Evolutionary conservation across 768 basidiomycete species (phyloP).

Genomic region (Kwoniella newhampshirensis): DNA sequence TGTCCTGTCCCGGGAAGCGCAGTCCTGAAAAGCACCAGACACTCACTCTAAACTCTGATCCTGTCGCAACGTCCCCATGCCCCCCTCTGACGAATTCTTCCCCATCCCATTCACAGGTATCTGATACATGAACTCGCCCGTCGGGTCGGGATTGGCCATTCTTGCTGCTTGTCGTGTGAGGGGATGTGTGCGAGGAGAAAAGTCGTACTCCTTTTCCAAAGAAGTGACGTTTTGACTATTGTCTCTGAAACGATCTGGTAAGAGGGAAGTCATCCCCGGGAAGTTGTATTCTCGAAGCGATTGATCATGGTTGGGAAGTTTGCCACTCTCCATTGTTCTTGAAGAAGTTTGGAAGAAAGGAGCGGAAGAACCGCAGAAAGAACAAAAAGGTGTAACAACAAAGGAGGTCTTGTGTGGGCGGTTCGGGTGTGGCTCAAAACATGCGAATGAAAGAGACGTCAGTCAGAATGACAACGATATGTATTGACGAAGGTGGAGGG

Average conservation of each 20-base stretch:
- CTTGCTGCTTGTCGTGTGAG: conserved; percentile 8
- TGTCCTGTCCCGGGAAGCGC: not conserved
- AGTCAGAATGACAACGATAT: too few species aligned
- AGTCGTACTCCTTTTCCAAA: not conserved
- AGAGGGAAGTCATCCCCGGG: too few species aligned
- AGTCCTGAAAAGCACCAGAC: too few species aligned
- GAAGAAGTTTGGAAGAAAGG: not conserved
- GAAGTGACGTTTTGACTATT: too few species aligned
- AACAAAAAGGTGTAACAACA: not conserved
- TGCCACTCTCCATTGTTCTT: too few species aligned
- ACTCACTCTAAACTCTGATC: conserved; percentile 35
- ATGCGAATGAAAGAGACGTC: too few species aligned
- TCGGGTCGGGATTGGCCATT: conserved; percentile 36
- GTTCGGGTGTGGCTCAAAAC: too few species aligned
- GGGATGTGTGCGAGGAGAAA: conserved; percentile 18
- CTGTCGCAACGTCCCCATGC: conserved; percentile 10
- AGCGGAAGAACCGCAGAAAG: not conserved
- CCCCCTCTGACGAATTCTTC: conserved; percentile 11
- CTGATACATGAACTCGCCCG: conserved; percentile 44
- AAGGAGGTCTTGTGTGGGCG: too few species aligned
- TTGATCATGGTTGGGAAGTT: too few species aligned
- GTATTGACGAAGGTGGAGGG: too few species aligned
- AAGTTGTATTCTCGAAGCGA: too few species aligned
- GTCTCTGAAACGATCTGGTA: too few species aligned
- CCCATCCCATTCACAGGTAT: conserved; percentile 14